Evolutionary conservation across 1,284 basidiomycete species (phyloP), one percentile per base, ranked within the genome.

Genomic region (Laetiporus sulphureus): DNA sequence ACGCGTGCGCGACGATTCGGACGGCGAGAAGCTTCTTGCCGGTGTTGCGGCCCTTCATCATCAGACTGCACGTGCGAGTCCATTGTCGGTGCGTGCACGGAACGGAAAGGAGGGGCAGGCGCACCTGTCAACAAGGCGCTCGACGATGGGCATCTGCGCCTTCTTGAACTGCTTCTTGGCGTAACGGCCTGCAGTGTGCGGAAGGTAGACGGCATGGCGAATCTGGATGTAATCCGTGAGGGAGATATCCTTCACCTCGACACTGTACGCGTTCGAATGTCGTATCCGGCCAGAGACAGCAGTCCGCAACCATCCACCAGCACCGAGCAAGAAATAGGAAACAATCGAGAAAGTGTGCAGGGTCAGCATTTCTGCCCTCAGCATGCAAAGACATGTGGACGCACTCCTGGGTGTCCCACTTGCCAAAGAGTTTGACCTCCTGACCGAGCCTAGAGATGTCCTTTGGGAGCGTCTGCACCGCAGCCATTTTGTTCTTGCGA

Each of bases 21-120:
- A 99, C 91, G 59, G 96, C 88, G 73, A 99, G 77, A 67, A 98
- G 85, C 76, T 99, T 99, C 81, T 99, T 99, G 65, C 96, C 96
- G 77, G 96, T 99, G 88, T 99, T 99, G 71, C 96, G 93, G 56
- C 96, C 96, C 77, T 99, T 97, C 95, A 99, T 99, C 96, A 99
- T 97, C 66, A 96, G 72, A 64, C 90, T 92, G 56, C 34, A 36
- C 3, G 19, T 13, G 15, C 21, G 31, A 13, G 7, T 40, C n/a
- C 18, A n/a, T 6, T 27, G 12, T n/a, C 11, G 21, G 34, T 20
- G 21, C 15, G 19, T 5, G 6, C 11, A 5, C 11, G 12, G 24
- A 5, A 7, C 37, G 37, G 37, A 8, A 12, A 32, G 4, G 31
- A 5, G 12, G 38, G n/a, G 4, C 4, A n/a, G 16, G 68, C 82